A percentile compares a stretch with the other conserved stretches of the same genome.
Conservation (phyloP, 495 filamentous ascomycete genomes). For the Chaetomium fimeti region DNA sequence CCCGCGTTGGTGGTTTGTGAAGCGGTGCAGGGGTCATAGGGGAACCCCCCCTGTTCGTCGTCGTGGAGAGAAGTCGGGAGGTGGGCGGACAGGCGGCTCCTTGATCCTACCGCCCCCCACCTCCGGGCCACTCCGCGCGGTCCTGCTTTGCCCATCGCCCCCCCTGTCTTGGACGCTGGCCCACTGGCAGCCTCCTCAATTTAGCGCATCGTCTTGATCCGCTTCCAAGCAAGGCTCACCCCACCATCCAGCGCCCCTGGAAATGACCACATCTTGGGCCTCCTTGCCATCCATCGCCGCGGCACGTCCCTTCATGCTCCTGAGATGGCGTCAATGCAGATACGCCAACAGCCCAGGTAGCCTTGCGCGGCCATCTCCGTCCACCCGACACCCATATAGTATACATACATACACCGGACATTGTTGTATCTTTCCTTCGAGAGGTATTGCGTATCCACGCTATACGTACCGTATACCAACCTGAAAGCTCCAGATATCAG, state of each 20-base stretch:
- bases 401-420: not conserved
- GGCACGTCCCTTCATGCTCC: slow-evolving; percentile 2
- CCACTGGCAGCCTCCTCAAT: slow-evolving; percentile 10
- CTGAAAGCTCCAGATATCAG: not conserved
- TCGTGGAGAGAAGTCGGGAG: not conserved
- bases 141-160: not conserved
- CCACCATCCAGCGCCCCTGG: slow-evolving; percentile 6
- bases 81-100: slow-evolving; percentile 19
- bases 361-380: not conserved
- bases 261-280: slow-evolving; percentile 12
- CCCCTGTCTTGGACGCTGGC: slow-evolving; percentile 12
- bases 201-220: slow-evolving; percentile 11
- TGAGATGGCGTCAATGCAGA: slow-evolving; percentile 12
- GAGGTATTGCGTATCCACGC: not conserved
- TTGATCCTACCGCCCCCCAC: slow-evolving; percentile 8
- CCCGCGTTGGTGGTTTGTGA: not conserved
- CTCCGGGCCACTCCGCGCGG: not conserved
- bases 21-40: slow-evolving; percentile 5
- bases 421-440: not conserved
- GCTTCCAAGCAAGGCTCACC: slow-evolving; percentile 1
- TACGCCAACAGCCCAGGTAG: not conserved
- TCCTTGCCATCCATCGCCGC: not conserved
- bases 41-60: not conserved
- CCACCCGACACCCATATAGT: not conserved
- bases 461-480: not conserved